Evolutionary conservation across 805 yeast genomes (phyloP).

Genomic region (Helenozyma rhizophorensis): DNA sequence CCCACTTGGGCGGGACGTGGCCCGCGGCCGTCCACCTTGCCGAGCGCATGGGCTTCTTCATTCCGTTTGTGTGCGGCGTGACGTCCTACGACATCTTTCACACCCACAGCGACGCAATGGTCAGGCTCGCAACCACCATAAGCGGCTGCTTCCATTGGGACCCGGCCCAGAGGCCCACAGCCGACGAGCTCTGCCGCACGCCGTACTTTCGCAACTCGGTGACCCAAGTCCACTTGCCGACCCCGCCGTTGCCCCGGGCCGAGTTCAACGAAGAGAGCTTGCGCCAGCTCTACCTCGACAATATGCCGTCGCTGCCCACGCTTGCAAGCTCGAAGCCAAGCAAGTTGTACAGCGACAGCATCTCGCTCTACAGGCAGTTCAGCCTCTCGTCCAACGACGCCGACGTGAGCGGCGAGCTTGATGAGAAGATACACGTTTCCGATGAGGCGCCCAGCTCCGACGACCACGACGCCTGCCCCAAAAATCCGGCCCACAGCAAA

Average conservation of each 20-base stretch:
- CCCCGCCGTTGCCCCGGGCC: too few species aligned
- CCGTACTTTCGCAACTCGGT: constrained; percentile 50
- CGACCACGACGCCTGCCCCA: too few species aligned
- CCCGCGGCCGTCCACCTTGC: constrained; percentile 54
- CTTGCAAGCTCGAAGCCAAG: too few species aligned
- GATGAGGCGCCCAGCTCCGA: too few species aligned
- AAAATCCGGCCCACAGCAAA: too few species aligned
- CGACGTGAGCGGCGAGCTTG: neutral
- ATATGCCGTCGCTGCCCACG: too few species aligned
- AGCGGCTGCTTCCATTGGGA: constrained; percentile 68
- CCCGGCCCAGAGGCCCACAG: constrained; percentile 60
- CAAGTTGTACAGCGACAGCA: constrained; percentile 4
- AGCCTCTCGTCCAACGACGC: constrained; percentile 4
- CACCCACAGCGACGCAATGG: constrained; percentile 26
- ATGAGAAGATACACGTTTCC: too few species aligned
- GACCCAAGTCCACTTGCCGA: neutral
- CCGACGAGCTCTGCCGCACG: constrained; percentile 43
- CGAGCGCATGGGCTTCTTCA: constrained; percentile 46
- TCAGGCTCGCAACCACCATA: constrained; percentile 41
- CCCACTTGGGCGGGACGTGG: constrained; percentile 67
- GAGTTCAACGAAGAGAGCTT: neutral
- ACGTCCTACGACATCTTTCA: constrained; percentile 7
- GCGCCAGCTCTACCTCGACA: too few species aligned
- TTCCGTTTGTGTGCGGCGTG: constrained; percentile 57
- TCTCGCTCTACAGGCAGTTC: constrained; percentile 7